Percentiles rank a stretch among this genome's conserved stretches.
Evolutionary conservation across 2,329 filamentous ascomycete species (phyloP).

Genomic region (Truncatella angustata): DNA sequence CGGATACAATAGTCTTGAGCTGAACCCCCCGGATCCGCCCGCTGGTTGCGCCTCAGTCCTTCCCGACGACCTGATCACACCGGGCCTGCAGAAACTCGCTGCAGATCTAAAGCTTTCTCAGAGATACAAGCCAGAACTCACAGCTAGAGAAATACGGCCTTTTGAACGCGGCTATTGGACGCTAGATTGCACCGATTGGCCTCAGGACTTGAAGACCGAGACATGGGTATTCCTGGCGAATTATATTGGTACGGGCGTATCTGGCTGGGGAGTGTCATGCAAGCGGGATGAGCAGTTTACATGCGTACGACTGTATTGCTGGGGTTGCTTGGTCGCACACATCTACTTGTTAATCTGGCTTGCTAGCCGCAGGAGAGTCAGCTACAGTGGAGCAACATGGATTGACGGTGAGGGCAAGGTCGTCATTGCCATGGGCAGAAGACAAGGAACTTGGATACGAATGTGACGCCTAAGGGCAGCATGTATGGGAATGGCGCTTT

Average conservation of each 20-base stretch:
- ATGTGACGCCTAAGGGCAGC: no score
- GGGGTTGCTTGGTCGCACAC: slow-evolving; percentile 71
- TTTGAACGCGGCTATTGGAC: slow-evolving; percentile 80
- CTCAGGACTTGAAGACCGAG: slow-evolving; percentile 40
- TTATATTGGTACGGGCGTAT: slow-evolving; percentile 55
- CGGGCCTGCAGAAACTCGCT: slow-evolving; percentile 51
- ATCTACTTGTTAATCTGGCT: slow-evolving; percentile 74
- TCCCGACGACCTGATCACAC: slow-evolving; percentile 53
- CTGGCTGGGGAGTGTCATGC: slow-evolving; percentile 69
- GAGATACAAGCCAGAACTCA: slow-evolving; percentile 51
- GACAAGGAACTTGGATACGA: slow-evolving; percentile 3
- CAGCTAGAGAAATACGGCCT: slow-evolving; percentile 46
- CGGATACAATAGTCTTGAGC: slow-evolving; percentile 39
- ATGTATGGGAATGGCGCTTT: no score
- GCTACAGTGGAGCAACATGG: slow-evolving; percentile 61
- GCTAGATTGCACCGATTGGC: slow-evolving; percentile 59
- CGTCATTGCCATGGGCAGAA: slow-evolving; percentile 42
- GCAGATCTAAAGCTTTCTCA: slow-evolving; percentile 48
- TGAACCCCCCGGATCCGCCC: slow-evolving; percentile 54
- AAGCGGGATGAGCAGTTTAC: slow-evolving; percentile 40
- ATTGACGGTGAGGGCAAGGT: slow-evolving; percentile 58
- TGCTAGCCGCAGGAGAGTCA: slow-evolving; percentile 63
- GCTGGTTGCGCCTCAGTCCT: slow-evolving; percentile 42
- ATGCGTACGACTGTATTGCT: slow-evolving; percentile 70
- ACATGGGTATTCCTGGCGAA: slow-evolving; percentile 64